Conservation (phyloP, 495 filamentous ascomycete genomes). For the Xylaria castorea region DNA sequence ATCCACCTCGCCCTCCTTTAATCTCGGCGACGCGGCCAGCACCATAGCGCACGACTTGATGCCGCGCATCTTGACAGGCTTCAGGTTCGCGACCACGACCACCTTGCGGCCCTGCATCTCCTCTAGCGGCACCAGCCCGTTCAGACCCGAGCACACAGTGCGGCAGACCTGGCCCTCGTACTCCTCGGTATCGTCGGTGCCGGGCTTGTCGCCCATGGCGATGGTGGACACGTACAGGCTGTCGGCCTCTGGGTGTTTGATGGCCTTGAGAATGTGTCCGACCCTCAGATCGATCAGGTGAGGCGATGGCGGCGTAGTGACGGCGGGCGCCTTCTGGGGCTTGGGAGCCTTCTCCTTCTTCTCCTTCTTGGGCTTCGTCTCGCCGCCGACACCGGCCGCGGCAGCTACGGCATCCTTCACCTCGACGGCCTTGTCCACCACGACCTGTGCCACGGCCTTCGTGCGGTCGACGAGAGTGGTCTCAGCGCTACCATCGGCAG, state of each 20-base stretch:
- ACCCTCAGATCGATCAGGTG: conserved; percentile 91
- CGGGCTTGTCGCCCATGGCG: conserved; percentile 86
- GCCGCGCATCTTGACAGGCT: conserved; percentile 98
- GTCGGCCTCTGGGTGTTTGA: conserved; percentile 96
- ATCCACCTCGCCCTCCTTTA: conserved; percentile 79
- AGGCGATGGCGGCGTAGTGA: conserved; percentile 76
- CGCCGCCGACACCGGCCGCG: conserved; percentile 41
- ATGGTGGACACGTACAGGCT: conserved; percentile 96
- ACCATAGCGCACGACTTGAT: conserved; percentile 97
- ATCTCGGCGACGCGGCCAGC: conserved; percentile 84
- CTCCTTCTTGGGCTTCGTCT: conserved; percentile 77
- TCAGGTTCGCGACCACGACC: conserved; percentile 93
- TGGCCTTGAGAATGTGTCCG: conserved; percentile 93
- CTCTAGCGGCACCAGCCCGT: conserved; percentile 87
- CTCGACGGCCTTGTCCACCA: conserved; percentile 47
- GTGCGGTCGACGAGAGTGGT: conserved; percentile 58
- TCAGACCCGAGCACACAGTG: conserved; percentile 95
- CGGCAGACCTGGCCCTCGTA: conserved; percentile 87
- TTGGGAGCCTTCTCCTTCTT: conserved; percentile 82
- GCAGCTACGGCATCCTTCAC: conserved; percentile 51
- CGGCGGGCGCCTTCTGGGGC: conserved; percentile 68
- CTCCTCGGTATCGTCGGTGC: conserved; percentile 84
- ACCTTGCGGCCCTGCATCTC: conserved; percentile 98
- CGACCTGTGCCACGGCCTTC: conserved; percentile 49
- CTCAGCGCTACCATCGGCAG: conserved; percentile 41